phyloP scores from a whole-genome alignment of 2,329 filamentous ascomycete species.

The Leptographium radiaticola region DNA sequence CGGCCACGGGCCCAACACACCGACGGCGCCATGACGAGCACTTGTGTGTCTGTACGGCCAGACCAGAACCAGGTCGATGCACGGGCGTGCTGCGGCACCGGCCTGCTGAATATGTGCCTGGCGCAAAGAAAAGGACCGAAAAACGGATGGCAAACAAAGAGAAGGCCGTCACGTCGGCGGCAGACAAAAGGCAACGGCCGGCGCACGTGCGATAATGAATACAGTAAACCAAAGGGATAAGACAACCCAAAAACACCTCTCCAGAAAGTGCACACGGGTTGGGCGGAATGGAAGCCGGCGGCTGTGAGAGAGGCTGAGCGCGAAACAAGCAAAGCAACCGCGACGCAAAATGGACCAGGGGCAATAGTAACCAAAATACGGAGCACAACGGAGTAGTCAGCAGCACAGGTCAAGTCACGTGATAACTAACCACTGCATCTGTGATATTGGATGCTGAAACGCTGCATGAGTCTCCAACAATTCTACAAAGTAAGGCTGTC shows the following conservation, averaged over 20 bases:
- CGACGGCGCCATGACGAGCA: constrained; percentile 1
- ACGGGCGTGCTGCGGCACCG: background rate
- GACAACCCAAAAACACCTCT: background rate
- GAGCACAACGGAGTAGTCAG: too few relatives aligned
- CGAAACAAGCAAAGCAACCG: background rate
- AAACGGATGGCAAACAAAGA: background rate
- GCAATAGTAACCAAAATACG: background rate
- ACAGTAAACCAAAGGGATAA: background rate
- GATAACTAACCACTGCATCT: too few relatives aligned
- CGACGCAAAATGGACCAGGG: background rate
- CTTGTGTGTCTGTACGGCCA: too few relatives aligned
- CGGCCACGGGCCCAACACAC: background rate
- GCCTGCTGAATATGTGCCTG: background rate
- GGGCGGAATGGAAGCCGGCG: background rate
- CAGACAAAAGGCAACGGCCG: background rate
- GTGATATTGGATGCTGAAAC: too few relatives aligned
- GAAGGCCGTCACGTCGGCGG: background rate
- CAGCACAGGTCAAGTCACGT: background rate
- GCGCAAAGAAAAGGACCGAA: background rate
- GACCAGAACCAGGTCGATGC: too few relatives aligned
- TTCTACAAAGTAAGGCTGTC: background rate
- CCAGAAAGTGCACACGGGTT: background rate
- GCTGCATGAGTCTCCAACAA: background rate
- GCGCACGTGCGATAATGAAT: background rate
- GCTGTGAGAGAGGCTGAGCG: background rate